Evolutionary conservation across 495 filamentous ascomycete genomes (phyloP).

Genomic region (Bathelium albidoporum): DNA sequence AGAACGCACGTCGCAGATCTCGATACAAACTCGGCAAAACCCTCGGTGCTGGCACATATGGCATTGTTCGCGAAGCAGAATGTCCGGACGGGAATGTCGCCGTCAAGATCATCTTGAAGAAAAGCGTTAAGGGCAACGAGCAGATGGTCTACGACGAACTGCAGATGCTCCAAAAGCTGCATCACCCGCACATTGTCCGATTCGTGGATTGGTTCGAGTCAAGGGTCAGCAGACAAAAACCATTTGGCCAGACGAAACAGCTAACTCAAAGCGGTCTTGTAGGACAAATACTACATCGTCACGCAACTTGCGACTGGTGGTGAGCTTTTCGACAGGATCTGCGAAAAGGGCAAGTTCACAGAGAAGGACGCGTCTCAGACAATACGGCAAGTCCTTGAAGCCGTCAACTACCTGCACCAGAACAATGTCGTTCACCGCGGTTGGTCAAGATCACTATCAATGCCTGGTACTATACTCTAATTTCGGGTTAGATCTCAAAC

Average conservation of each 20-base stretch:
- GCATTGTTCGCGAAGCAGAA: constrained; percentile 93
- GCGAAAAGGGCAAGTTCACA: constrained; percentile 95
- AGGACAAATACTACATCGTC: constrained; percentile 99
- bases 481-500: constrained; percentile 69
- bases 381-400: constrained; percentile 87
- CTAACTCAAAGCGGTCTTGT: neutral
- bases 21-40: constrained; percentile 88
- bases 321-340: constrained; percentile 97
- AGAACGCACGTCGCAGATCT: constrained; percentile 41
- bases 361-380: constrained; percentile 97
- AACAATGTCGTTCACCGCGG: constrained; percentile 97
- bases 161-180: constrained; percentile 75
- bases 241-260: neutral
- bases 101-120: constrained; percentile 99
- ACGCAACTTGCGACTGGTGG: constrained; percentile 93
- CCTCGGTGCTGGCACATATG: constrained; percentile 93
- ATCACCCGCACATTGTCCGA: constrained; percentile 92
- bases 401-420: constrained; percentile 87
- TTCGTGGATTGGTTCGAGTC: constrained; percentile 99
- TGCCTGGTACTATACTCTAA: constrained; percentile 1
- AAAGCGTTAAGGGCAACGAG: constrained; percentile 97
- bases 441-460: constrained; percentile 28
- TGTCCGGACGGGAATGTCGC: constrained; percentile 75
- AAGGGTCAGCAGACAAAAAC: constrained; percentile 42
- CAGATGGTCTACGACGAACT: constrained; percentile 98